Evolutionary conservation across 1,284 basidiomycete species (phyloP), one percentile per base, ranked within the genome.

Genomic region (Coniophora puteana): DNA sequence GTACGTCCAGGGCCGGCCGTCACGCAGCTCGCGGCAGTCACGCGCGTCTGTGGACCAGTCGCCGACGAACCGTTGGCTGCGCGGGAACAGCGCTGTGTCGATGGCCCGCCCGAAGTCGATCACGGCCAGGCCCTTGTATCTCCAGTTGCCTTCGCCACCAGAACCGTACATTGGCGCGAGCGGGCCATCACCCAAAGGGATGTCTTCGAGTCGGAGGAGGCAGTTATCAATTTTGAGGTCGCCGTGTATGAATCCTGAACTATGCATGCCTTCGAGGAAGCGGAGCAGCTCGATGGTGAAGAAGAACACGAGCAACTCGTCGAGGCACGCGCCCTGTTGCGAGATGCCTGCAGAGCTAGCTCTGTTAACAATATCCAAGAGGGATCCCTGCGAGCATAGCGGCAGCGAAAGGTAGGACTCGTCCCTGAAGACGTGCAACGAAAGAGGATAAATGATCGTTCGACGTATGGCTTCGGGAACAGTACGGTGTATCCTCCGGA

Each of bases 221-320:
- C 94, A 97, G 65, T 99, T 99, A 69, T 99, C 96, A 59, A 98
- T 97, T 74, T 99, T 99, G 53, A 99, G 75, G 67, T 99, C 96
- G 30, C 96, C 95, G 55, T 99, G 96, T 51, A 99, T 88, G 66
- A 98, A 87, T 13, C 89, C 87, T 0, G 74, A 71, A 8, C 61
- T 47, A 61, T 99, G 96, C 61, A 98, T 75, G 17, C 74, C 82
- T 57, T 96, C 91, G 36, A 98, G 66, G 10, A 89, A 67, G 16
- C 85, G 83, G 38, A 98, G 66, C 14, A 99, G 78, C 62, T 99
- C 95, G 53, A 94, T 78, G 22, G 86, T 74, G 74, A 99, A 99
- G 76, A 99, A 99, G 59, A 96, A 80, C 38, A 93, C 93, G 34
- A 99, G 74, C 6, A 96, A 76, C 58, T 99, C 96, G 54, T 98